These are phyloP conservation scores for Aaosphaeria pasadenensis DNA, from an alignment of 2,329 filamentous ascomycete species.

Conservation along the genomic window DNA sequence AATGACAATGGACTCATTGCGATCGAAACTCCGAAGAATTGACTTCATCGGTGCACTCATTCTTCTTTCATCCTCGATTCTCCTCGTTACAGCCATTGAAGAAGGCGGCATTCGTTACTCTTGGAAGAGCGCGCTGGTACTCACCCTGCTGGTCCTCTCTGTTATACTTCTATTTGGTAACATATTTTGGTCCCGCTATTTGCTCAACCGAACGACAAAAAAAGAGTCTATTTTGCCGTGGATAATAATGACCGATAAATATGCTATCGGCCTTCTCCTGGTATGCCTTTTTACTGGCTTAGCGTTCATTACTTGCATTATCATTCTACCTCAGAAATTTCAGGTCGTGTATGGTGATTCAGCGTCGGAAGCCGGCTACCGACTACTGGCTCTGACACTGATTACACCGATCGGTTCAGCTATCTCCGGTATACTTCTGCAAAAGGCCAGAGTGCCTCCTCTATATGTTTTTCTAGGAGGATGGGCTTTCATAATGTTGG, in stretches of 20 bases:
- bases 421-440: background rate
- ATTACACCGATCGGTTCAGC: background rate
- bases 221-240: background rate
- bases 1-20: background rate
- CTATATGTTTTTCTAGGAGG: constrained; percentile 1
- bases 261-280: background rate
- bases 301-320: constrained; percentile 1
- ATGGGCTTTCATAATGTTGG: background rate
- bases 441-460: constrained; percentile 1
- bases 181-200: background rate
- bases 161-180: background rate
- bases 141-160: background rate
- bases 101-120: background rate
- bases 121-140: background rate
- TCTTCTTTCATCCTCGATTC: background rate
- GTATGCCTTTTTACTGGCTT: constrained; percentile 1
- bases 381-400: background rate
- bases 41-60: background rate
- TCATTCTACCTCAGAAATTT: constrained; percentile 3
- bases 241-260: background rate
- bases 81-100: background rate
- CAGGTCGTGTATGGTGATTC: constrained; percentile 3
- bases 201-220: background rate
- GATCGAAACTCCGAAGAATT: background rate
- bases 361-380: constrained; percentile 2